Evolutionary conservation across 2,329 filamentous ascomycete genomes (phyloP), one percentile per base, ranked within the genome.

Genomic region (Talaromyces rugulosus): DNA sequence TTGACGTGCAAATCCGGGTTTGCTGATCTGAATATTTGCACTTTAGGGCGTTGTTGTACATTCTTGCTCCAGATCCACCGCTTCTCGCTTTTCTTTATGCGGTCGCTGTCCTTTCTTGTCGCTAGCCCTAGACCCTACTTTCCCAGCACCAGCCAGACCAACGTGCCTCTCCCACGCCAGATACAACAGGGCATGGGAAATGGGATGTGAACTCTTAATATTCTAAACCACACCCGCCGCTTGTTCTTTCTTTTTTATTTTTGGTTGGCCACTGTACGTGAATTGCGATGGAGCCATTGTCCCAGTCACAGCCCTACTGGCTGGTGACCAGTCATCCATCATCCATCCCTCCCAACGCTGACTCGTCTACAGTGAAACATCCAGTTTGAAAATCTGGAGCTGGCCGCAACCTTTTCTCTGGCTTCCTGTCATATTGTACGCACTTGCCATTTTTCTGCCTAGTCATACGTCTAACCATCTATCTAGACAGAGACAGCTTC

Each of bases 81-180:
- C 44, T 59, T 52, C 23, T 59, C 57, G 40, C 18, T 33, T 23
- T 55, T 34, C 56, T 47, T 53, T 51, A 42, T 50, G 56, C 56
- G 28, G 53, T 51, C 51, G 31, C 53, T 52, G 51, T 50, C 57
- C 40, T 52, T 51, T 51, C 52, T 52, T 28, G n/a, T 12, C 50
- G 50, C 36, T 59, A 62, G 51, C 61, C 61, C 61, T 62, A 62
- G 57, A 62, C 61, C 61, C 61, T 62, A 59, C 59, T 53, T 53
- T 4, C 50, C 28, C 50, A 53, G 18, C 14, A 8, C 42, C n/a
- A 12, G 12, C 33, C 33, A 47, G 44, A 11, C n/a, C 44, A 12
- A 27, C 44, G 12, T 27, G n/a, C 23, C 44, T 47, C 28, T 23
- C 50, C 50, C 50, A 8, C 27, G 33, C 31, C 40, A n/a, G 7